Evolutionary conservation across 768 basidiomycete species (phyloP), one percentile per base, ranked within the genome.

Genomic region (Pisolithus microcarpus): DNA sequence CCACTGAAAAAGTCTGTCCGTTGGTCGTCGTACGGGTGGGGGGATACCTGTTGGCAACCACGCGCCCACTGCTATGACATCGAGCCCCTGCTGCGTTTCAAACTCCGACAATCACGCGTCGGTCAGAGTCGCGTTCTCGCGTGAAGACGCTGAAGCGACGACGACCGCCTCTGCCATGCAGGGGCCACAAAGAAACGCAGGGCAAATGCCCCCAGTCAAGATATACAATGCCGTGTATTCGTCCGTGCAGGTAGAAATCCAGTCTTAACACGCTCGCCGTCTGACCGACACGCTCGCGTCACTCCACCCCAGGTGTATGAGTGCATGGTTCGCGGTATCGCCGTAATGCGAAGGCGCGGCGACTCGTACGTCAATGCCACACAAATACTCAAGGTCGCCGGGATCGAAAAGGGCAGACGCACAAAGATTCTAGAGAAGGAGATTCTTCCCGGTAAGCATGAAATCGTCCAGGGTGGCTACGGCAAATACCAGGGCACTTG

Each of bases 401-500:
- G 96, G 38, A 88, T 98, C 54, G 92, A 95, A 73, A 99, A 99
- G 70, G 93, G 93, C 1, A 81, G 87, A 40, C 79, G 96, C 38
- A 97, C 95, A 15, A 97, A 97, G 79, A 96, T 98, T 49, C 74
- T 91, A 13, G 89, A 98, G 76, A 96, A 94, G 68, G 95, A 99
- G 72, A 91, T 99, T 55, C 78, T 94, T 39, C 87, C 88, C 51
- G 93, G 92, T 43, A 86, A 87, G 69, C 91, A 96, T 68, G 95
- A 99, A 69, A 98, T 98, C 66, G 91, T 99, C 5, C 96, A 98
- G 68, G 96, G 96, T 37, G 96, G 96, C 28, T 98, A 98, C 65
- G 96, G 96, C 23, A 95, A 97, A 73, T 99, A 97, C 66, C 96
- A 99, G 68, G 96, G 96, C 57, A 98, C 95, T 51, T 99, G 96